These are phyloP conservation scores for Cordyceps fumosorosea DNA, from an alignment of 2,329 filamentous ascomycete species.

Conservation along the genomic window DNA sequence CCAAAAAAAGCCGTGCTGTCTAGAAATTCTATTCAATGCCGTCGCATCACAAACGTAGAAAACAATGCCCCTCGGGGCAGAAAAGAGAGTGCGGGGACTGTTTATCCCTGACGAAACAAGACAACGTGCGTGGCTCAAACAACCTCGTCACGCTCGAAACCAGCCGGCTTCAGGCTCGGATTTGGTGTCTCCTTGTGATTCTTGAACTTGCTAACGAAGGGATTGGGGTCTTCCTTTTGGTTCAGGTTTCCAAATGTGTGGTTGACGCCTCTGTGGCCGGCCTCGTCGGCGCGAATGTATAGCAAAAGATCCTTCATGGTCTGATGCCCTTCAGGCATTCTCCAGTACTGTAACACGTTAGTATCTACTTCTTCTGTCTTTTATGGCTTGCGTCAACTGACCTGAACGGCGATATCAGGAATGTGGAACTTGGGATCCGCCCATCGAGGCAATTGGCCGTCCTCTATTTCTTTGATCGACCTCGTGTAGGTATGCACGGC, in stretches of 20 bases:
- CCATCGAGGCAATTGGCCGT: constrained; percentile 80
- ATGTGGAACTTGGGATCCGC: constrained; percentile 60
- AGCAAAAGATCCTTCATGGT: constrained; percentile 82
- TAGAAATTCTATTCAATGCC: neutral
- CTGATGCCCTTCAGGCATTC: constrained; percentile 76
- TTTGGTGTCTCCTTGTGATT: constrained; percentile 61
- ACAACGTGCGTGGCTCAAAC: constrained; percentile 36
- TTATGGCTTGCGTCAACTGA: constrained; percentile 17
- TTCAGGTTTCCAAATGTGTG: constrained; percentile 88
- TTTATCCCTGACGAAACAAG: neutral
- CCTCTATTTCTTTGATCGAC: constrained; percentile 79
- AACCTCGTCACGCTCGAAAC: constrained; percentile 80
- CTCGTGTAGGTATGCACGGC: constrained; percentile 93
- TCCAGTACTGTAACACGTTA: constrained; percentile 61
- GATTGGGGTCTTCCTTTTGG: constrained; percentile 82
- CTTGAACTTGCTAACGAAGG: constrained; percentile 80
- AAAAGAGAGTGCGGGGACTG: neutral
- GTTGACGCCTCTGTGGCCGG: constrained; percentile 88
- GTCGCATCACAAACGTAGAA: neutral
- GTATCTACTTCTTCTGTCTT: constrained; percentile 5
- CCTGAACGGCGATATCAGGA: constrained; percentile 76
- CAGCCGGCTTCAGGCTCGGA: constrained; percentile 55
- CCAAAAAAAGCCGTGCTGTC: neutral
- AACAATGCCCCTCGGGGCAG: neutral
- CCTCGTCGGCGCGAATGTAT: constrained; percentile 86